These are phyloP conservation scores for Colletotrichum simmondsii DNA, from an alignment of 2,329 filamentous ascomycete genomes.

Conservation along the genomic window DNA sequence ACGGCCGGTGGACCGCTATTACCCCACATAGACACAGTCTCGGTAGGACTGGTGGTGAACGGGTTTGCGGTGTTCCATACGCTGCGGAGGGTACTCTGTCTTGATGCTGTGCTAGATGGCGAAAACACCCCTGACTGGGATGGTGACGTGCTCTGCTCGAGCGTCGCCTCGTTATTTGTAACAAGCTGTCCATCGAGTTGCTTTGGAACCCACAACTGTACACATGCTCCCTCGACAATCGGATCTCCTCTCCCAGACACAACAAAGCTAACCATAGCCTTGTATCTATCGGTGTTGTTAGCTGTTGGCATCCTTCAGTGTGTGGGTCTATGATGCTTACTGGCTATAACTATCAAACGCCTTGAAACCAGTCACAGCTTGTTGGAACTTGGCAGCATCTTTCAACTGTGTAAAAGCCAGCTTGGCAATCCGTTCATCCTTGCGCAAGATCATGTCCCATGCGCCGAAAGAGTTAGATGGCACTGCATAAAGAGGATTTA, in stretches of 20 bases:
- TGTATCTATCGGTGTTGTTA: slow-evolving; percentile 10
- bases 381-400: slow-evolving; percentile 45
- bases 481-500: slow-evolving; percentile 44
- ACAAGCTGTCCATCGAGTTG: slow-evolving; percentile 41
- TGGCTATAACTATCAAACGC: slow-evolving; percentile 41
- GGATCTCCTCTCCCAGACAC: slow-evolving; percentile 36
- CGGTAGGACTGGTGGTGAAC: slow-evolving; percentile 15
- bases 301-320: not conserved
- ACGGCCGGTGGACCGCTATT: not conserved
- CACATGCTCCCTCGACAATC: slow-evolving; percentile 41
- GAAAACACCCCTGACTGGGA: not conserved
- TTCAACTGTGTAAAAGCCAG: slow-evolving; percentile 40
- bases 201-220: slow-evolving; percentile 47
- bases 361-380: slow-evolving; percentile 47
- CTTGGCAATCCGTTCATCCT: slow-evolving; percentile 45
- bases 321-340: slow-evolving; percentile 25
- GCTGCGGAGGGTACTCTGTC: slow-evolving; percentile 19
- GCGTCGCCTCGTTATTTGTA: slow-evolving; percentile 30
- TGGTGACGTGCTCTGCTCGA: not conserved
- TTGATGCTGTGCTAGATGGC: not conserved
- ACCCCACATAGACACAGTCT: slow-evolving; percentile 22
- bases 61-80: not conserved
- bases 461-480: slow-evolving; percentile 28
- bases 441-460: slow-evolving; percentile 43
- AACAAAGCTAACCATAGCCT: slow-evolving; percentile 43